Evolutionary conservation across 2,329 filamentous ascomycete genomes (phyloP), one percentile per base, ranked within the genome.

Genomic region (Colletotrichum orchidophilum): DNA sequence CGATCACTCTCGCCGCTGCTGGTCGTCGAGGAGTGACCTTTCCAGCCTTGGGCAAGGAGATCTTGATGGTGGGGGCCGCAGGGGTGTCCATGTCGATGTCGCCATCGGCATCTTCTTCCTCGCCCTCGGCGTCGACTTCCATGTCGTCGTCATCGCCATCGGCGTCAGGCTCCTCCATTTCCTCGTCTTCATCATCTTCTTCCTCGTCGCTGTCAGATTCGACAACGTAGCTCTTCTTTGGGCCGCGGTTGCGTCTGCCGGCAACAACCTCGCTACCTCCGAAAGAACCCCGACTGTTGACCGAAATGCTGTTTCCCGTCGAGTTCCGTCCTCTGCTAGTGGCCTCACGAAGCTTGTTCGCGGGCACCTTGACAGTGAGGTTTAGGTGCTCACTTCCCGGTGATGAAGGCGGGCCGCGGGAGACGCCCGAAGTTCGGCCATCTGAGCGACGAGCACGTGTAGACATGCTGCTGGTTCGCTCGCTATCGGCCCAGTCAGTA

Each of bases 211-310:
- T 83, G 64, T 85, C 86, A 46, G 86, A 88, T 72, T 90, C 88
- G 27, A 91, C 86, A 42, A 89, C 86, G 65, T 90, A 90, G 74
- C 85, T 90, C 80, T 90, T 90, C 80, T 88, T 88, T 21, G 83
- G 84, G 6, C 85, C 86, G 9, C 87, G 84, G 69, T 86, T 88
- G 59, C 88, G 83, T 75, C 87, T 87, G 46, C 85, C 84, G 29
- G 83, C 80, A 21, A 87, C 77, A 59, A 87, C 86, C 74, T 87
- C 84, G 33, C 84, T 83, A 27, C 82, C 83, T 27, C 80, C n/a
- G n/a, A n/a, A 85, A 54, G 77, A 77, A 26, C 83, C 81, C 46
- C 80, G 77, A 59, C 78, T 76, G 68, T 72, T 76, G 11, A 75
- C 73, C 15, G 75, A 73, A 24, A 72, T 76, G 66, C 78, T 77